Conservation (phyloP, 2,329 filamentous ascomycete species). For the Daldinia eschscholtzii region DNA sequence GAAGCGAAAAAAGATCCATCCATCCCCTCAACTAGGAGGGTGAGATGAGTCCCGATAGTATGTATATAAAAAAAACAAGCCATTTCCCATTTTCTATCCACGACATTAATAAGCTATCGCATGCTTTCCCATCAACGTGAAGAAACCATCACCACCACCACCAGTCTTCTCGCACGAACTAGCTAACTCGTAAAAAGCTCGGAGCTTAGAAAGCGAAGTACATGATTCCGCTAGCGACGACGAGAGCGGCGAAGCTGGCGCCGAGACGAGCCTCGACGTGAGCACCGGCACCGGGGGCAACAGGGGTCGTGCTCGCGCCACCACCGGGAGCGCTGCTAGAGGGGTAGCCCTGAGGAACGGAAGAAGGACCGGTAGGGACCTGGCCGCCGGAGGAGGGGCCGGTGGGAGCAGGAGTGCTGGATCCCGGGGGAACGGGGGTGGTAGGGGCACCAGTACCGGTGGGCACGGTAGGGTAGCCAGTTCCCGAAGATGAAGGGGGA, state of each 20-base stretch:
- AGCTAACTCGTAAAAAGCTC: background rate
- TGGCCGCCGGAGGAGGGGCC: constrained; percentile 11
- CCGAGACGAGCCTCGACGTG: constrained; percentile 37
- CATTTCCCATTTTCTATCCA: constrained; percentile 12
- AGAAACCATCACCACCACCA: background rate
- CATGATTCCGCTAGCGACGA: constrained; percentile 41
- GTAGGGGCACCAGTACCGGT: constrained; percentile 7
- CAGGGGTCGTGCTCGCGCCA: constrained; percentile 15
- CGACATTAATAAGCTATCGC: constrained; percentile 29
- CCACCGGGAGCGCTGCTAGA: background rate
- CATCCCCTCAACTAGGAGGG: constrained; percentile 21
- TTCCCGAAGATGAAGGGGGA: background rate
- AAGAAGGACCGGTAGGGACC: constrained; percentile 29
- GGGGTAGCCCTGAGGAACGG: constrained; percentile 8
- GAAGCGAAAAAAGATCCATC: background rate
- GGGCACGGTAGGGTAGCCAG: constrained; percentile 9
- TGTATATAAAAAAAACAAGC: background rate
- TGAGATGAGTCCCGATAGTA: background rate
- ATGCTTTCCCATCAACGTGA: background rate
- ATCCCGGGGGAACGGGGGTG: constrained; percentile 13
- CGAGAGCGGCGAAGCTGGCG: constrained; percentile 39
- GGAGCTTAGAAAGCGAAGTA: constrained; percentile 45
- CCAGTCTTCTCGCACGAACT: background rate
- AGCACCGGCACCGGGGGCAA: constrained; percentile 35
- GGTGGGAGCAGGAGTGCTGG: constrained; percentile 6